Percentiles rank a stretch among this genome's conserved stretches.
Evolutionary conservation across 1,139 yeast species (phyloP).

Genomic region (Maudiozyma humilis): DNA sequence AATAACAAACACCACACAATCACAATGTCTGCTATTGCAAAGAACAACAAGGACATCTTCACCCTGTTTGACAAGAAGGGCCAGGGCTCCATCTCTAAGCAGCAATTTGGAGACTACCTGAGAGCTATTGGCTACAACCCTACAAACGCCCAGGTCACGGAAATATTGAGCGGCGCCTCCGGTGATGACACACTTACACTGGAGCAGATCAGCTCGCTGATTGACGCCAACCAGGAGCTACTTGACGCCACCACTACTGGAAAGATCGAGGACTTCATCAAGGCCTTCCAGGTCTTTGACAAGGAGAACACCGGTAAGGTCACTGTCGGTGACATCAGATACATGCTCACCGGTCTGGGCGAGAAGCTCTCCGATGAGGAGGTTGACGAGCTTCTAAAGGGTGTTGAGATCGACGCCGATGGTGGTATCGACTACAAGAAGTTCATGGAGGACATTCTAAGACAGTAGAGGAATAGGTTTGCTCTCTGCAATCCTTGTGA

Average conservation of each 20-base stretch:
- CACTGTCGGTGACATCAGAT: slow-evolving; percentile 93
- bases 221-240: slow-evolving; percentile 21
- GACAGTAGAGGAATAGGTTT: slow-evolving; percentile 52
- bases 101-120: slow-evolving; percentile 82
- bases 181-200: slow-evolving; percentile 13
- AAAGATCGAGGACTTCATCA: slow-evolving; percentile 72
- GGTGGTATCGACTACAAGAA: slow-evolving; percentile 93
- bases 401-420: slow-evolving; percentile 86
- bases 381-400: slow-evolving; percentile 92
- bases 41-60: slow-evolving; percentile 92
- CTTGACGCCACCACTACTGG: slow-evolving; percentile 30
- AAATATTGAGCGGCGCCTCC: slow-evolving; percentile 15
- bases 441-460: slow-evolving; percentile 86
- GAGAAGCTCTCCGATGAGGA: slow-evolving; percentile 85
- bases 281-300: slow-evolving; percentile 97
- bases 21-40: slow-evolving; percentile 30
- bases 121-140: slow-evolving; percentile 99
- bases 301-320: slow-evolving; percentile 92
- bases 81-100: slow-evolving; percentile 83
- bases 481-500: too few relatives aligned
- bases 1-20: too few relatives aligned
- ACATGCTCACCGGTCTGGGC: slow-evolving; percentile 87
- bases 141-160: slow-evolving; percentile 38
- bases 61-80: slow-evolving; percentile 96
- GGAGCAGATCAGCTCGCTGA: slow-evolving; percentile 21